Evolutionary conservation across 106 monocot genomes (phyloP).

Genomic region (Phalaenopsis aphrodite): DNA sequence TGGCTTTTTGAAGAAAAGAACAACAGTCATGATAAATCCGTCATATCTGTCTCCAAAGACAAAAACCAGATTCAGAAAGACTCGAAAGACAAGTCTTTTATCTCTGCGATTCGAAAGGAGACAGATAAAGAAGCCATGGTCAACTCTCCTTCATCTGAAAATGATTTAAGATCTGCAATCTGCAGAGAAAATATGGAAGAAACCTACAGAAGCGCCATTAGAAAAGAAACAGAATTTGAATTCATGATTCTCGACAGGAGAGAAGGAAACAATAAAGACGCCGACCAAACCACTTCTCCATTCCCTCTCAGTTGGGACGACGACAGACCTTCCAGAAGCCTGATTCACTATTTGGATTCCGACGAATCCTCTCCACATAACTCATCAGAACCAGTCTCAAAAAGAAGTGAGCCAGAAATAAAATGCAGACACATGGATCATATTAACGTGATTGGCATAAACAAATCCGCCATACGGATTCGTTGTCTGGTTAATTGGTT

Average conservation of each 20-base stretch:
- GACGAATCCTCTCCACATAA: conserved; percentile 29
- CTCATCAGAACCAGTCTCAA: conserved; percentile 21
- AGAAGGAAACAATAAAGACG: conserved; percentile 43
- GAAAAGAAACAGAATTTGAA: conserved; percentile 83
- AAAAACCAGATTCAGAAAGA: conserved; percentile 33
- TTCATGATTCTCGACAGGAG: conserved; percentile 73
- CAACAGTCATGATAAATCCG: conserved; percentile 13
- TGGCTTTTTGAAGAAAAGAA: conserved; percentile 63
- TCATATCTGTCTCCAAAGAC: conserved; percentile 64
- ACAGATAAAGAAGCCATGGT: background rate
- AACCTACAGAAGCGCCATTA: conserved; percentile 69
- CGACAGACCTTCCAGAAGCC: conserved; percentile 15
- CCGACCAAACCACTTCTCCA: conserved; percentile 32
- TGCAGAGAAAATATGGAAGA: conserved; percentile 11
- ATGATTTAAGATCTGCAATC: conserved; percentile 17
- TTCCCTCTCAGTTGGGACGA: conserved; percentile 57
- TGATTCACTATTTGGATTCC: conserved; percentile 19
- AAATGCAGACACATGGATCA: conserved; percentile 88
- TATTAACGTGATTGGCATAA: conserved; percentile 79
- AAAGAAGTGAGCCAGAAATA: conserved; percentile 71
- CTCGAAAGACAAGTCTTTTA: conserved; percentile 26
- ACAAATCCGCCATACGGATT: conserved; percentile 65
- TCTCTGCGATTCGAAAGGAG: conserved; percentile 70
- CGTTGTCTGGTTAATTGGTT: conserved; percentile 89
- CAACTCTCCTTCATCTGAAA: background rate